These are phyloP conservation scores for Penicillium italicum DNA, from an alignment of 2,329 filamentous ascomycete species.

Conservation along the genomic window DNA sequence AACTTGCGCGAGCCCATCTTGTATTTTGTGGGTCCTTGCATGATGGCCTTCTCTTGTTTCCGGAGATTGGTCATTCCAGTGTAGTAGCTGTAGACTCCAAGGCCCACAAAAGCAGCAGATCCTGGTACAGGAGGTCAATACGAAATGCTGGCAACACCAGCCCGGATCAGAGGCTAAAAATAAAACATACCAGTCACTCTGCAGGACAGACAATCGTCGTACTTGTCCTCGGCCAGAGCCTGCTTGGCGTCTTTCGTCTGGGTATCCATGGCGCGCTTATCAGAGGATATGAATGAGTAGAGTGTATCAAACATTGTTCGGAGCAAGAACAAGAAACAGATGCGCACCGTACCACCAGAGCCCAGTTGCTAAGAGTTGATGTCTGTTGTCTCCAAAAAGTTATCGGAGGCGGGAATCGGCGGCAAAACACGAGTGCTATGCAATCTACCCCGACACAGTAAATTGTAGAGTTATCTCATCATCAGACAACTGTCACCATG, in stretches of 20 bases:
- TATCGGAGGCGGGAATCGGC: slow-evolving; percentile 27
- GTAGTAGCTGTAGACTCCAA: slow-evolving; percentile 73
- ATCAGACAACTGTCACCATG: slow-evolving; percentile 54
- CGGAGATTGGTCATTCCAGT: slow-evolving; percentile 70
- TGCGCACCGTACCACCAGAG: neutral
- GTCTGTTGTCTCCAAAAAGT: slow-evolving; percentile 9
- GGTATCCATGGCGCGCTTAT: slow-evolving; percentile 51
- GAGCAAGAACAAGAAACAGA: neutral
- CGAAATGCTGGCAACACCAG: neutral
- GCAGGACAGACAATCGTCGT: slow-evolving; percentile 67
- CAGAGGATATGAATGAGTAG: slow-evolving; percentile 40
- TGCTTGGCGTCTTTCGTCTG: slow-evolving; percentile 60
- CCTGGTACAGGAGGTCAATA: slow-evolving; percentile 48
- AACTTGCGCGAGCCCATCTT: slow-evolving; percentile 67
- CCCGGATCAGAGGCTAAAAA: neutral
- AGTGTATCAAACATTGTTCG: neutral
- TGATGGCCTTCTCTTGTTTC: slow-evolving; percentile 58
- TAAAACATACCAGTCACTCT: slow-evolving; percentile 59
- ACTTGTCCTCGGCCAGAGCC: slow-evolving; percentile 44
- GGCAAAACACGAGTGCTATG: slow-evolving; percentile 34
- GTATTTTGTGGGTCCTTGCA: slow-evolving; percentile 66
- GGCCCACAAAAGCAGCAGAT: slow-evolving; percentile 68
- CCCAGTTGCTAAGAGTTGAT: neutral
- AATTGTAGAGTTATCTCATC: slow-evolving; percentile 1
- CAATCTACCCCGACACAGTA: slow-evolving; percentile 15